Percentiles rank a stretch among this genome's conserved stretches.
Evolutionary conservation across 2,329 filamentous ascomycete genomes (phyloP).

Genomic region (Aspergillus amoenus): DNA sequence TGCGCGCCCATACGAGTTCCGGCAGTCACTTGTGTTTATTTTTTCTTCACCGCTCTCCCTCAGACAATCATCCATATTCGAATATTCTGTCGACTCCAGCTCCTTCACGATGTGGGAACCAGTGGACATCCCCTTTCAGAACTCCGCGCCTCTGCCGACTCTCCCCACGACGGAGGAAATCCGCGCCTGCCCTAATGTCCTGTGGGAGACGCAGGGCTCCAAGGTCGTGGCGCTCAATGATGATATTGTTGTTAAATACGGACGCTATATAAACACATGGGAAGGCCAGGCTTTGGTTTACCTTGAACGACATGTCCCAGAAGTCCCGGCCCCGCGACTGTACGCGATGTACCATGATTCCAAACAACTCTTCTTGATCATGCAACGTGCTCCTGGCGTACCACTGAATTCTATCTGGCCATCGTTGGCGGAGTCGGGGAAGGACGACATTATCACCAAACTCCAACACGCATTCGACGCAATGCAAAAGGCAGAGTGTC

Average conservation of each 20-base stretch:
- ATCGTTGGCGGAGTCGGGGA: slow-evolving; percentile 24
- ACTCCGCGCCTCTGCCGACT: slow-evolving; percentile 16
- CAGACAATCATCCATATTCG: too few species aligned
- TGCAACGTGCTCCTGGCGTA: slow-evolving; percentile 27
- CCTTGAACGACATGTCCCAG: slow-evolving; percentile 28
- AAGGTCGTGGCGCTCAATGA: slow-evolving; percentile 28
- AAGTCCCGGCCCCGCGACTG: slow-evolving; percentile 28
- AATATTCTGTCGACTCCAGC: too few species aligned
- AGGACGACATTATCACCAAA: slow-evolving; percentile 27
- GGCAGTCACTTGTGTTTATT: too few species aligned
- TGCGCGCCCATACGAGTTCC: too few species aligned
- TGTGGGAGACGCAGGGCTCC: slow-evolving; percentile 21
- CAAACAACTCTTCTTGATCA: slow-evolving; percentile 25
- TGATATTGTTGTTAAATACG: slow-evolving; percentile 29
- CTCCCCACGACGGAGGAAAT: slow-evolving; percentile 28
- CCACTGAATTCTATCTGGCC: slow-evolving; percentile 24
- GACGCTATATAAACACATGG: slow-evolving; percentile 6
- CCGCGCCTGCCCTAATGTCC: slow-evolving; percentile 26
- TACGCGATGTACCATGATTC: slow-evolving; percentile 30
- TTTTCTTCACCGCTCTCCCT: too few species aligned
- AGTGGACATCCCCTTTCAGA: slow-evolving; percentile 25
- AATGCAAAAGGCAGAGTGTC: slow-evolving; percentile 24
- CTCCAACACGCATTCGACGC: slow-evolving; percentile 23
- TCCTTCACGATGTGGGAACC: slow-evolving; percentile 26
- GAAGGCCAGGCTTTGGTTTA: slow-evolving; percentile 16